Conservation (phyloP, 2,329 filamentous ascomycete species). For the Plenodomus lindquistii region DNA sequence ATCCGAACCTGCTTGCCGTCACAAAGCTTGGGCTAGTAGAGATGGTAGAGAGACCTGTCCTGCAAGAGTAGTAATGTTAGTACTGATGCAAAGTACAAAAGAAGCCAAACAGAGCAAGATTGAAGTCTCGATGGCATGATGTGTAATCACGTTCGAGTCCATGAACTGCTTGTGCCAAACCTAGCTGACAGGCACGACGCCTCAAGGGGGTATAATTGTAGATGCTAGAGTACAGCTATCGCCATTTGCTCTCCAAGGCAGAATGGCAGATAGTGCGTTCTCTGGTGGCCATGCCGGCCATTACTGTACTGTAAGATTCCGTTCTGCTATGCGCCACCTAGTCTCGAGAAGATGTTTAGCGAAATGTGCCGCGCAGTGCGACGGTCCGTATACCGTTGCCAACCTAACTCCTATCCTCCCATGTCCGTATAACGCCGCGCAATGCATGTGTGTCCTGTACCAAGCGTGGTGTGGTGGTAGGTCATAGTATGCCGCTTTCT, state of each 20-base stretch:
- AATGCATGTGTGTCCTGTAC: conserved; percentile 17
- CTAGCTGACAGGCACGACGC: conserved; percentile 30
- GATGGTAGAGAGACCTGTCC: conserved; percentile 14
- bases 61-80: conserved; percentile 22
- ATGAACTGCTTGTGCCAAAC: conserved; percentile 38
- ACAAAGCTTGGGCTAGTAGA: conserved; percentile 11
- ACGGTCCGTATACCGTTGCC: background rate
- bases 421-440: conserved; percentile 23
- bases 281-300: conserved; percentile 24
- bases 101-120: conserved; percentile 27
- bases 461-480: conserved; percentile 1
- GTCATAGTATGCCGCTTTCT: conserved; percentile 38
- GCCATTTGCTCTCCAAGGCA: conserved; percentile 42
- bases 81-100: conserved; percentile 9
- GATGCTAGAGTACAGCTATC: conserved; percentile 44
- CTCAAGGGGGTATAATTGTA: conserved; percentile 30
- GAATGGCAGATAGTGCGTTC: conserved; percentile 43
- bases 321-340: conserved; percentile 17
- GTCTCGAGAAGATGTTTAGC: conserved; percentile 28
- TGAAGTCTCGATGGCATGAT: conserved; percentile 45
- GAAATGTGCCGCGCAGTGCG: conserved; percentile 13
- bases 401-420: conserved; percentile 17
- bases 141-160: conserved; percentile 45
- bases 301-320: conserved; percentile 14
- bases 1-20: conserved; percentile 30